Evolutionary conservation across 2,329 filamentous ascomycete species (phyloP), one percentile per base, ranked within the genome.

Genomic region (Aspergillus sclerotialis): DNA sequence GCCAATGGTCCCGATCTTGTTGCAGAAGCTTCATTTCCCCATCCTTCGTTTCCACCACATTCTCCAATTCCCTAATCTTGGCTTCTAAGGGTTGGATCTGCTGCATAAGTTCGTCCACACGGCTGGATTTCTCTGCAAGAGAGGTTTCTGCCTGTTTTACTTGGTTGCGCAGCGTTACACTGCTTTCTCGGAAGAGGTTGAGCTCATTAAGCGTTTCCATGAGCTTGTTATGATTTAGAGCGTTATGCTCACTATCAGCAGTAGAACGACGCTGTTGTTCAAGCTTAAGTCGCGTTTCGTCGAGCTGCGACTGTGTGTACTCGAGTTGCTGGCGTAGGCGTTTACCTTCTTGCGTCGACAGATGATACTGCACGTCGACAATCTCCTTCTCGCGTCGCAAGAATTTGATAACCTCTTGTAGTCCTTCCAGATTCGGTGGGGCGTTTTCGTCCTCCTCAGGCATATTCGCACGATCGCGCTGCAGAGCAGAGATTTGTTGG

Each of bases 341-440:
- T 63, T 93, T 94, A 35, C 79, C 74, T 62, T 98, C 92, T 50
- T 94, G 86, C 1, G 80, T 73, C 50, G 90, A 89, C 28, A 96
- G 72, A 48, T 95, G 89, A 50, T 88, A 84, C 53, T 96, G 90
- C n/a, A 95, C 86, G 49, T 98, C 90, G 7, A 95, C 75, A 45
- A 98, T 96, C 57, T 96, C 92, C 69, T 96, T 98, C 64, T 98
- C 93, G 27, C 87, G 83, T 29, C 90, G 82, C 41, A 98, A 69
- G 59, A 92, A 98, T 42, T 78, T 83, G 63, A 94, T 93, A 37
- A 98, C 77, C 52, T 96, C 90, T 42, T 92, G 84, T 7, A 94
- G 75, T 34, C 84, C 85, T 45, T 87, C 84, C 7, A 80, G 67
- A 26, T 76, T 78, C 4, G 75, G 65, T 5, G 71, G 63, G 11